phyloP scores from a whole-genome alignment of 2,329 filamentous ascomycete genomes.

The Apiospora malaysiana region DNA sequence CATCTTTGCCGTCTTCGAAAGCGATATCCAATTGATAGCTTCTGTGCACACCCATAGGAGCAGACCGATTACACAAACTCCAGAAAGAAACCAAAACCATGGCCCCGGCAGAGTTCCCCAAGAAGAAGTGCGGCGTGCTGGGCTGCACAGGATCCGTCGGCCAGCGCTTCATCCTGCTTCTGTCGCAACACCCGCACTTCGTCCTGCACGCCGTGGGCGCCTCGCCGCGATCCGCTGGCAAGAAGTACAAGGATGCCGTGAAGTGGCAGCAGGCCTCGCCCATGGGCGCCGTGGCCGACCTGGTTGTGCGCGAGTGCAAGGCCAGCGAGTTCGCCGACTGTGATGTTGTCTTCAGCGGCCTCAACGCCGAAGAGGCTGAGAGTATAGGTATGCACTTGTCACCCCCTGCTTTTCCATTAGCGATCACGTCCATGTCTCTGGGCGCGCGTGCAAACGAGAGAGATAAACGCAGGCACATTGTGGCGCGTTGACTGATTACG shows the following conservation, averaged over 20 bases:
- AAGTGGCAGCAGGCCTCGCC: conserved; percentile 91
- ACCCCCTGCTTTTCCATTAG: neutral
- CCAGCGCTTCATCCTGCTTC: conserved; percentile 92
- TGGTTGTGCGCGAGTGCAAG: conserved; percentile 85
- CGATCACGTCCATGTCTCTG: neutral
- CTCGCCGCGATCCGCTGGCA: conserved; percentile 86
- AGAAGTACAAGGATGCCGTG: conserved; percentile 93
- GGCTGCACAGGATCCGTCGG: conserved; percentile 94
- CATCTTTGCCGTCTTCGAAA: neutral
- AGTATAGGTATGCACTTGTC: conserved; percentile 72
- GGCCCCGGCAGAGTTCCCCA: conserved; percentile 19
- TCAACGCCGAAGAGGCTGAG: conserved; percentile 91
- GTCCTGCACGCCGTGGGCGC: conserved; percentile 88
- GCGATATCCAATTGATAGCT: neutral
- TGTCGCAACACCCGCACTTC: conserved; percentile 86
- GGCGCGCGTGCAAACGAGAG: neutral
- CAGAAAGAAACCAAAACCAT: neutral
- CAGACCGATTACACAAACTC: neutral
- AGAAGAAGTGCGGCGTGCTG: conserved; percentile 66
- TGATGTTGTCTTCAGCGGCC: conserved; percentile 89
- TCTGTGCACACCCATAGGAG: conserved; percentile 19
- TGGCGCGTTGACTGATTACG: conserved; percentile 22
- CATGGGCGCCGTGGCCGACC: conserved; percentile 79
- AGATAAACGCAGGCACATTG: conserved; percentile 5
- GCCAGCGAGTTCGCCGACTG: conserved; percentile 86